Base-by-base conservation (phyloP, 352 stramenopile genomes). In the Phytophthora sp. region DNA sequence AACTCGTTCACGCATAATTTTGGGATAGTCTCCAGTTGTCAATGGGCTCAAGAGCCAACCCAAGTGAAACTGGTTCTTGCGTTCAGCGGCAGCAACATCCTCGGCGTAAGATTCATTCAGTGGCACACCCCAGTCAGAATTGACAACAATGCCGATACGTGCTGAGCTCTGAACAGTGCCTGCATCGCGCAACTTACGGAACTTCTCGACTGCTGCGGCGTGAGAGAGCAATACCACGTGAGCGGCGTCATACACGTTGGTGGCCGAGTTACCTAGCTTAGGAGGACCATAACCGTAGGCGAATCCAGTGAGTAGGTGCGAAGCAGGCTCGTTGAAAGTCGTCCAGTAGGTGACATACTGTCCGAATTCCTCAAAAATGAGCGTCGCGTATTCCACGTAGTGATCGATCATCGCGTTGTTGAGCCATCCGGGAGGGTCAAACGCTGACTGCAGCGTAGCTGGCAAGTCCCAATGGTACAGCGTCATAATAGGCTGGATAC, bases 391-490 rank as follows among this genome's bases (percentile, higher is more conserved):
- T 21, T 93, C 72, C 12, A 80, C 79, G 62, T 88, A 97, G 28
- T 87, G 69, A 42, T 76, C 59, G 7, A 91, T 56, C 34, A 91
- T 85, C 0, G 54, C 74, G 1, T 39, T 23, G 53, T 87, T 86
- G 21, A 93, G 62, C 77, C 78, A 93, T 4, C 94, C 94, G 15
- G 79, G 82, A 4, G 76, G 78, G 13, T 69, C 43, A 23, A 95
- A 87, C n/a, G 81, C 59, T n/a, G 90, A 79, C 56, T 98, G 75
- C 13, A 99, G 57, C 23, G 71, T 62, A 30, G 91, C 73, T 10
- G 96, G 95, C 6, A 99, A 58, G 70, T 99, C 96, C 95, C 94
- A 99, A 72, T 99, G 96, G 68, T 98, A 99, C 4, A 99, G 69
- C 5, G 95, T 99, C 27, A 98, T 67, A 31, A 96, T 80, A 11